These are phyloP conservation scores for Aureoboletus auriporus DNA, from an alignment of 768 basidiomycete genomes.

Conservation along the genomic window DNA sequence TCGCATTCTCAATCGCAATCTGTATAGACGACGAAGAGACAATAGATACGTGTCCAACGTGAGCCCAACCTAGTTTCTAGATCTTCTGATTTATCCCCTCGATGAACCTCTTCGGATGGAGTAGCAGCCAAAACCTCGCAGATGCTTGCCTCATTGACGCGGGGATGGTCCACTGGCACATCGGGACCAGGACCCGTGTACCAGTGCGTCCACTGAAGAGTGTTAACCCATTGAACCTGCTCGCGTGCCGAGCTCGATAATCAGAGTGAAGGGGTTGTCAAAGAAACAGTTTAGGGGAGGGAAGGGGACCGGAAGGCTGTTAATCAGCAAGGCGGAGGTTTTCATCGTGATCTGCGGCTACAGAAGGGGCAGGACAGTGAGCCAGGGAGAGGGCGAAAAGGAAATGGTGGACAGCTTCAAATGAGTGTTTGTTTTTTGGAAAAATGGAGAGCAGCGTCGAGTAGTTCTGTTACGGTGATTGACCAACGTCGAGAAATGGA, in stretches of 20 bases:
- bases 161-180: slow-evolving; percentile 74
- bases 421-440: slow-evolving; percentile 52
- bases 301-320: background rate
- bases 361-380: slow-evolving; percentile 46
- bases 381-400: slow-evolving; percentile 83
- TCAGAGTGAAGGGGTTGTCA: slow-evolving; percentile 81
- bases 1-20: slow-evolving; percentile 56
- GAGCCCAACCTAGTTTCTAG: slow-evolving; percentile 15
- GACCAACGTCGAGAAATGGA: background rate
- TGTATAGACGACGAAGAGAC: slow-evolving; percentile 56
- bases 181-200: no score
- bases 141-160: slow-evolving; percentile 10
- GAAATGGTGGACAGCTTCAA: slow-evolving; percentile 66
- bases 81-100: slow-evolving; percentile 1
- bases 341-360: slow-evolving; percentile 16
- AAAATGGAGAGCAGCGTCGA: slow-evolving; percentile 64
- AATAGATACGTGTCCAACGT: slow-evolving; percentile 67
- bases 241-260: slow-evolving; percentile 81
- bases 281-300: slow-evolving; percentile 70
- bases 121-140: slow-evolving; percentile 53
- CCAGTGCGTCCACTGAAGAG: slow-evolving; percentile 83
- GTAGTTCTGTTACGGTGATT: slow-evolving; percentile 47
- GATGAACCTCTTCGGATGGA: slow-evolving; percentile 7
- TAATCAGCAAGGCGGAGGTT: slow-evolving; percentile 28
- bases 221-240: slow-evolving; percentile 90